Percentiles rank a stretch among this genome's conserved stretches.
Evolutionary conservation across 2,329 filamentous ascomycete species (phyloP).

Genomic region (Seiridium cupressi): DNA sequence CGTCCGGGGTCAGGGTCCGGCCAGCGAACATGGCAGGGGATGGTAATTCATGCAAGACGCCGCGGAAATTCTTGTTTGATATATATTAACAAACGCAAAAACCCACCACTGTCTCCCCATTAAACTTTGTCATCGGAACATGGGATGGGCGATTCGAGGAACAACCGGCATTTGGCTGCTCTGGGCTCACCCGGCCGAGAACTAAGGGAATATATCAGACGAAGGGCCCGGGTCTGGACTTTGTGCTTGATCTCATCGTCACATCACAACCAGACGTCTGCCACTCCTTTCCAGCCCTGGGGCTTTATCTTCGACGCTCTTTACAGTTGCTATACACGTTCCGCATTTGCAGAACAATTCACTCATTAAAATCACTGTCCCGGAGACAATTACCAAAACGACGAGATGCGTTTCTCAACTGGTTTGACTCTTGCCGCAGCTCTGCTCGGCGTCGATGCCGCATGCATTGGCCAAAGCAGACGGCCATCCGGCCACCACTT

Average conservation of each 20-base stretch:
- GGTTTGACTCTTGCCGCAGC: conserved; percentile 1
- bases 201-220: conserved; percentile 1
- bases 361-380: background rate
- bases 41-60: background rate
- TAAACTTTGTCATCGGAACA: background rate
- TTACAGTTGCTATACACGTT: background rate
- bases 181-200: background rate
- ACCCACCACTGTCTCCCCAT: background rate
- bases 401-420: conserved; percentile 3
- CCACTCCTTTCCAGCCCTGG: conserved; percentile 4
- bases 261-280: background rate
- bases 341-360: background rate
- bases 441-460: background rate
- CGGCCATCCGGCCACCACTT: background rate
- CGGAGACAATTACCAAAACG: background rate
- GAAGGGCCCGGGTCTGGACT: background rate
- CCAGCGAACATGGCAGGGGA: background rate
- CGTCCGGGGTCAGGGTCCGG: background rate
- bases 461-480: background rate
- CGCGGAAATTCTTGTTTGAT: background rate
- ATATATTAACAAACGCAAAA: background rate
- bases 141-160: background rate
- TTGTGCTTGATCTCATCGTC: background rate
- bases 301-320: background rate
- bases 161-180: background rate